These are phyloP conservation scores for Prototheca stagnorum DNA, from an alignment of 163 green algal genomes.

Conservation along the genomic window DNA sequence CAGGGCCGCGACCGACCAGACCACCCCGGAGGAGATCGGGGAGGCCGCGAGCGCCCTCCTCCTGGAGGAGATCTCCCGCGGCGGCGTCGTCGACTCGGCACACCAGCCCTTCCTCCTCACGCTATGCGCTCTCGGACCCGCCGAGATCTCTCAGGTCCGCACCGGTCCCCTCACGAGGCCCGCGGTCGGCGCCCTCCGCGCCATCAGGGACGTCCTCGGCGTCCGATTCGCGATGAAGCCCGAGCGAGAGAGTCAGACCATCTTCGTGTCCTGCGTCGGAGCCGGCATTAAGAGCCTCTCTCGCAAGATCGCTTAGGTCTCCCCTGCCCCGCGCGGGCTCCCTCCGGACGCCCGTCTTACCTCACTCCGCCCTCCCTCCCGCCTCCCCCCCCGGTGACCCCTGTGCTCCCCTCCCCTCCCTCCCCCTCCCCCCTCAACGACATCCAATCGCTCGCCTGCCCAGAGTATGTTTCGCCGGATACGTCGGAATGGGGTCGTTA, in stretches of 20 bases:
- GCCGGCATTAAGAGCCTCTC: conserved; percentile 68
- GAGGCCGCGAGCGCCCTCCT: conserved; percentile 46
- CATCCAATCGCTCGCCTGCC: not conserved
- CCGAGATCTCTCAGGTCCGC: conserved; percentile 61
- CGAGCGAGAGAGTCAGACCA: conserved; percentile 63
- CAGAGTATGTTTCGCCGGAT: no score
- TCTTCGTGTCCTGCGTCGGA: conserved; percentile 85
- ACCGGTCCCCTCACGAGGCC: conserved; percentile 76
- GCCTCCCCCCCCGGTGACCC: no score
- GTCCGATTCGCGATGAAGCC: conserved; percentile 78
- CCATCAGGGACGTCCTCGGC: conserved; percentile 75
- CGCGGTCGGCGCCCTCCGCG: conserved; percentile 67
- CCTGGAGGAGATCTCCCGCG: conserved; percentile 69
- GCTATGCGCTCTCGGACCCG: conserved; percentile 69
- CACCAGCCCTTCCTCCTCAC: conserved; percentile 74
- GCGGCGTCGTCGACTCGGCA: conserved; percentile 69
- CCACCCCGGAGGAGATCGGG: conserved; percentile 67
- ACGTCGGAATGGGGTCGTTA: no score
- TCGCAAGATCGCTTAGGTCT: not conserved
- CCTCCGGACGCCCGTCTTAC: not conserved
- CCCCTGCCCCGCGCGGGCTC: not conserved
- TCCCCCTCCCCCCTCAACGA: no score
- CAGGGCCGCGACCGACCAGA: not conserved
- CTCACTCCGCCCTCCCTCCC: no score
- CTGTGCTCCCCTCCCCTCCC: no score